Evolutionary conservation across 2,329 filamentous ascomycete genomes (phyloP), one percentile per base, ranked within the genome.

Genomic region (Tolypocladium endophyticum): DNA sequence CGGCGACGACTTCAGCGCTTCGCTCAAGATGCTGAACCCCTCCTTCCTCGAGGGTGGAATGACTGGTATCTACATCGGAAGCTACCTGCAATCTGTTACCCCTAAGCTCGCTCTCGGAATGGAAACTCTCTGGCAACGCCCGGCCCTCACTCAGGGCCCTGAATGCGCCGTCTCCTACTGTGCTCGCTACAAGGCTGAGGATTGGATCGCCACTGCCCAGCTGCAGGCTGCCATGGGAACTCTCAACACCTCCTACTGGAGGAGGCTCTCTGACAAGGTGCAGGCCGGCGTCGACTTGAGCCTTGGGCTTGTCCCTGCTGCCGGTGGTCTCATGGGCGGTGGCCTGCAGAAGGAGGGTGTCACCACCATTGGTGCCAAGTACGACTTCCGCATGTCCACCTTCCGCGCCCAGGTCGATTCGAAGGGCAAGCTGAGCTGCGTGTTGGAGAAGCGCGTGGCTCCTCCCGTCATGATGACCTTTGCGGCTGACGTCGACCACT

Each of bases 381-480:
- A 99, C 78, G 93, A 97, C 74, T 99, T 99, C 85, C 86, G 90
- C 71, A 90, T 92, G 78, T 94, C 90, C 59, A 94, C 91, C 57
- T 96, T 97, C 86, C 87, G 93, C 65, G 94, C 93, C 53, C 94
- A 99, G 79, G 84, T 97, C 68, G 94, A 99, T 78, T 95, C 92
- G 70, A 87, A 90, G 73, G 94, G 94, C 74, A 96, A 96, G 80
- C 82, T 99, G 62, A 90, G 89, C 76, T 94, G 91, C 72, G 78
- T 97, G 70, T 79, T 97, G 67, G 94, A 99, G 82, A 97, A 97
- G 86, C 88, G 92, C 71, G 90, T 99, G 70, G 92, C 92, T 36
- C 91, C 92, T 64, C 89, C 92, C 35, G 92, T 99, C 61, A 89
- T 88, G 74, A 86, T 99, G 78, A 96, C 92, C 60, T 96, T 99